Conservation (phyloP, 2,329 filamentous ascomycete species). For the Colletotrichum horii region DNA sequence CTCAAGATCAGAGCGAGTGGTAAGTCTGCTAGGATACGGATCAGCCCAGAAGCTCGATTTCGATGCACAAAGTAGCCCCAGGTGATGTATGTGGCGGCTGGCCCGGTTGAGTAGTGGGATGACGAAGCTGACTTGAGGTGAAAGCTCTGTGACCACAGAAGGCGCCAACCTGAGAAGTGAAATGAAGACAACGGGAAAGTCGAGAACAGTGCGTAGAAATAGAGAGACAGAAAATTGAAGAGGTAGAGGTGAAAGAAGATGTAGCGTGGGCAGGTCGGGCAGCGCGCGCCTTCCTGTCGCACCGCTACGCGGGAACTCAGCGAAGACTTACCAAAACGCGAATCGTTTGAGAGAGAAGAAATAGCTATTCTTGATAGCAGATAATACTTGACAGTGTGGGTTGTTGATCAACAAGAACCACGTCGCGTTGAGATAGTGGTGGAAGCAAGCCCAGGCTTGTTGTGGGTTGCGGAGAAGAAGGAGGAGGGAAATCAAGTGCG, state of each 20-base stretch:
- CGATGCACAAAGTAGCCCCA: not conserved
- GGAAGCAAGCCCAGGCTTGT: not conserved
- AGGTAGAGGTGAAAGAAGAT: not conserved
- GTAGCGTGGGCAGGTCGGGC: not conserved
- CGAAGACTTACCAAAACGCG: not conserved
- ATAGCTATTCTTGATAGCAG: not conserved
- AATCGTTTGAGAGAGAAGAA: not conserved
- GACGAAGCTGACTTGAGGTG: not conserved
- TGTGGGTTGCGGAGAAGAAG: not conserved
- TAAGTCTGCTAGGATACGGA: not conserved
- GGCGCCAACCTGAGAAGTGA: not conserved
- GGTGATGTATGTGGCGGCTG: not conserved
- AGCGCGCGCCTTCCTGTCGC: not conserved
- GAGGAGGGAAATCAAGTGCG: not conserved
- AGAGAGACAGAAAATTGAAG: not conserved
- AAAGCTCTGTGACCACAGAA: not conserved
- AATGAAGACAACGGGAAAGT: not conserved
- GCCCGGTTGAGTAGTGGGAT: not conserved
- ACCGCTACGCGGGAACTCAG: not conserved
- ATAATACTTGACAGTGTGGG: too few relatives aligned
- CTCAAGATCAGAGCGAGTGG: not conserved
- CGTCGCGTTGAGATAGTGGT: not conserved
- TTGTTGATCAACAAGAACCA: not conserved
- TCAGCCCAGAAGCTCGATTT: not conserved
- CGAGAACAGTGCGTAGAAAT: not conserved